These are phyloP conservation scores for Hymenoscyphus albidus DNA, from an alignment of 2,329 filamentous ascomycete genomes.

Conservation along the genomic window DNA sequence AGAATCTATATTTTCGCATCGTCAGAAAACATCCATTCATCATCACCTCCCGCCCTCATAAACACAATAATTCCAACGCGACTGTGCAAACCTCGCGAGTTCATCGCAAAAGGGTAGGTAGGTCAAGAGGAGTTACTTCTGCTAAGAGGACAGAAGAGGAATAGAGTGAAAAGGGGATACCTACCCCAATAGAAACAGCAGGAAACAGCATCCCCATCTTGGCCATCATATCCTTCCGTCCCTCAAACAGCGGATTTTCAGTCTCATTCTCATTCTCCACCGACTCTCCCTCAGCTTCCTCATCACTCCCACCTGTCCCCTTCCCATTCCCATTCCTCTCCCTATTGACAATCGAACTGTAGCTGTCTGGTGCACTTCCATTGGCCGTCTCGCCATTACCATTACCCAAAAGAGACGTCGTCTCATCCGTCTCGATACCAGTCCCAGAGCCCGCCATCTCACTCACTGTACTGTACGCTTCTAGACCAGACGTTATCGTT, in stretches of 20 bases:
- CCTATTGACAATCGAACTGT: background rate
- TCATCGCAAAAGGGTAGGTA: too few relatives aligned
- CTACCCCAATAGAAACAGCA: constrained; percentile 58
- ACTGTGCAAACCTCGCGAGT: too few relatives aligned
- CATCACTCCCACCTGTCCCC: constrained; percentile 10
- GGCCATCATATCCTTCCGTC: constrained; percentile 32
- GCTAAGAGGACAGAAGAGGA: background rate
- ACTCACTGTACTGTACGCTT: too few relatives aligned
- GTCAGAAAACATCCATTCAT: background rate
- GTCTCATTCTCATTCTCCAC: constrained; percentile 7
- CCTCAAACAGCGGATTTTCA: constrained; percentile 26
- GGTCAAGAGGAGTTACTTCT: background rate
- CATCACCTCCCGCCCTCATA: constrained; percentile 1
- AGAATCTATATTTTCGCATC: constrained; percentile 54
- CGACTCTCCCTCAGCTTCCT: constrained; percentile 14
- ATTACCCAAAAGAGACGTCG: background rate
- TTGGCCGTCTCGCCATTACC: background rate
- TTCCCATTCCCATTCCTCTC: constrained; percentile 4
- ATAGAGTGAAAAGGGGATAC: constrained; percentile 20
- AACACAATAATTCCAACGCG: background rate
- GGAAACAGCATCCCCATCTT: constrained; percentile 57
- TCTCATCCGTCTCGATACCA: background rate
- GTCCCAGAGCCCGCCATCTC: background rate
- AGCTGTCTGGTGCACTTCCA: background rate
- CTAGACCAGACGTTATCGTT: too few relatives aligned